phyloP scores from a whole-genome alignment of 306 rosid genomes.

The Rosa multiflora region DNA sequence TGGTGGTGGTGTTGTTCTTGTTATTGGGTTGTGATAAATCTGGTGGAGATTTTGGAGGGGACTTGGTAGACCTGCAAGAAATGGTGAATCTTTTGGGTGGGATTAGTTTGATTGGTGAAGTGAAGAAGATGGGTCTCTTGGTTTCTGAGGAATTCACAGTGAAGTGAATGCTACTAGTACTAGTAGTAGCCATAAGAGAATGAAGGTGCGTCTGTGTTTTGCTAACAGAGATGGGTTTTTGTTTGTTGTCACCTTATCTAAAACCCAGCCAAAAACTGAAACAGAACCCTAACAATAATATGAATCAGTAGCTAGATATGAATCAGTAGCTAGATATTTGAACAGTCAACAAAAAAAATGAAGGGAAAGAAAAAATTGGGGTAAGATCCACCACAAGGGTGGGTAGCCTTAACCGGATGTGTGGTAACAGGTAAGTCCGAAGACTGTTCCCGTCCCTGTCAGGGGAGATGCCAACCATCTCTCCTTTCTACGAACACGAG shows the following conservation, averaged over 20 bases:
- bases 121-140: slow-evolving; percentile 49
- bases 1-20: slow-evolving; percentile 27
- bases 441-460: slow-evolving; percentile 36
- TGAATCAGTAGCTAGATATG: neutral
- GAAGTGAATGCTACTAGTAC: slow-evolving; percentile 55
- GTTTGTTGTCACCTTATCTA: slow-evolving; percentile 30
- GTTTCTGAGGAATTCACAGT: slow-evolving; percentile 41
- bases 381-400: slow-evolving; percentile 31
- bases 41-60: slow-evolving; percentile 41
- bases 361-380: slow-evolving; percentile 25
- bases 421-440: slow-evolving; percentile 23
- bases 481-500: slow-evolving; percentile 34
- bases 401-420: slow-evolving; percentile 29
- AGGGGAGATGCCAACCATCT: slow-evolving; percentile 62
- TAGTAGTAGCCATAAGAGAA: slow-evolving; percentile 59
- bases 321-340: neutral
- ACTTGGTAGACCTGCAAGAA: slow-evolving; percentile 42
- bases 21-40: slow-evolving; percentile 24
- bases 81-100: slow-evolving; percentile 29
- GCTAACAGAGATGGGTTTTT: neutral
- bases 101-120: slow-evolving; percentile 29
- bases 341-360: neutral
- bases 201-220: slow-evolving; percentile 11
- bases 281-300: neutral
- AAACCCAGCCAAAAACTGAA: neutral